These are phyloP conservation scores for Peronospora farinosa DNA, from an alignment of 352 stramenopile genomes.

Conservation along the genomic window DNA sequence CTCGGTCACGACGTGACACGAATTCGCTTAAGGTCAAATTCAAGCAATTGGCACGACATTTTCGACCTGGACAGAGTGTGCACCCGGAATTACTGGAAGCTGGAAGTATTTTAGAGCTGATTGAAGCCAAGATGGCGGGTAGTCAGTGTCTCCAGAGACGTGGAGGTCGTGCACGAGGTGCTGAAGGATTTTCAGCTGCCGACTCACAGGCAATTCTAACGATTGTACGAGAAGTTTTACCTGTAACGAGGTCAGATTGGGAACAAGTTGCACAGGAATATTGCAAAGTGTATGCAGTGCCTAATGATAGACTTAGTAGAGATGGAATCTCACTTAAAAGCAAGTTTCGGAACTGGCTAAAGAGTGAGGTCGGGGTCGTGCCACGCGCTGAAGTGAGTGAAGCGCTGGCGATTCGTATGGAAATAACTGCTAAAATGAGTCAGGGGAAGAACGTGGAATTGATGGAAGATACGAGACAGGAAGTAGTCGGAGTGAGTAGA, in stretches of 20 bases:
- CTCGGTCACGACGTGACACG: slow-evolving; percentile 19
- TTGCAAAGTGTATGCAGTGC: slow-evolving; percentile 19
- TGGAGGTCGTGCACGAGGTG: slow-evolving; percentile 21
- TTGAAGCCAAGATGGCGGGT: slow-evolving; percentile 21
- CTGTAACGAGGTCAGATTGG: slow-evolving; percentile 19
- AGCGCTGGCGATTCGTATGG: slow-evolving; percentile 12
- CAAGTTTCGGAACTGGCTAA: slow-evolving; percentile 30
- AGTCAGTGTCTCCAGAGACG: slow-evolving; percentile 19
- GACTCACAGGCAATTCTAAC: slow-evolving; percentile 20
- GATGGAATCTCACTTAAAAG: slow-evolving; percentile 28
- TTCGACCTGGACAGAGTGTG: not conserved
- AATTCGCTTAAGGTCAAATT: slow-evolving; percentile 29
- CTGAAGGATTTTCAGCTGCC: slow-evolving; percentile 23
- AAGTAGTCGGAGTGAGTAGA: not conserved
- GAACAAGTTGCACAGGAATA: slow-evolving; percentile 25
- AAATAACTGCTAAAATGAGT: slow-evolving; percentile 20
- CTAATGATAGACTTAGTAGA: slow-evolving; percentile 14
- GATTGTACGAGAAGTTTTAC: slow-evolving; percentile 15
- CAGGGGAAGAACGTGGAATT: slow-evolving; percentile 2
- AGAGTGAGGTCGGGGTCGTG: slow-evolving; percentile 8
- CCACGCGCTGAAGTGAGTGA: slow-evolving; percentile 14
- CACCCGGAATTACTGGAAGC: slow-evolving; percentile 18
- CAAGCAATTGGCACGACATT: slow-evolving; percentile 24
- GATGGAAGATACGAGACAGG: slow-evolving; percentile 1
- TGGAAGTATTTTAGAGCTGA: slow-evolving; percentile 9